These are phyloP conservation scores for Rhinocladiella similis DNA, from an alignment of 2,329 filamentous ascomycete genomes.

Conservation along the genomic window DNA sequence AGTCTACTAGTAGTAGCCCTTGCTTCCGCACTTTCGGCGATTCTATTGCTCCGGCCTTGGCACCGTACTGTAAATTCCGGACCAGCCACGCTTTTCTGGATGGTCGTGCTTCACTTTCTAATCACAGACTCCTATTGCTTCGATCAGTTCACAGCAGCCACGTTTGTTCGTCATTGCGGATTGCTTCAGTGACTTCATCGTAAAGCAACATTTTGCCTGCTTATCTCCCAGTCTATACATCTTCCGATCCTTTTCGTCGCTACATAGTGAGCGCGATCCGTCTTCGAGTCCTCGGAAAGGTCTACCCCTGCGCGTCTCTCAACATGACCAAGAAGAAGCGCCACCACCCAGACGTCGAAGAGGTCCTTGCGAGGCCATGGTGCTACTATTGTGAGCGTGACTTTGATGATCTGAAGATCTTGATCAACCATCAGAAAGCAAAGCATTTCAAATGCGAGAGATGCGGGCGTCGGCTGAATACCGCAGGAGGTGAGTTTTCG, in stretches of 20 bases:
- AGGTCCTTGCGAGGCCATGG: slow-evolving; percentile 84
- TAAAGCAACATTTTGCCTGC: no score
- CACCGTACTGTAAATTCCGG: not conserved
- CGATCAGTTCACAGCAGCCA: no score
- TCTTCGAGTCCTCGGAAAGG: not conserved
- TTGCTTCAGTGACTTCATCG: no score
- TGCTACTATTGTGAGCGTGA: slow-evolving; percentile 99
- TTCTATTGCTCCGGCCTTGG: slow-evolving; percentile 7
- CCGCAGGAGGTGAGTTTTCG: slow-evolving; percentile 75
- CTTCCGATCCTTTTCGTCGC: no score
- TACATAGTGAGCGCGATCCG: not conserved
- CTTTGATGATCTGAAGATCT: slow-evolving; percentile 94
- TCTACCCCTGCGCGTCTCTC: slow-evolving; percentile 8
- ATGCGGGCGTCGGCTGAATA: slow-evolving; percentile 86
- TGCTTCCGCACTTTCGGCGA: no score
- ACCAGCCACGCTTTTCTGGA: slow-evolving; percentile 2
- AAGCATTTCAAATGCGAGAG: slow-evolving; percentile 98
- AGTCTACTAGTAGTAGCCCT: no score
- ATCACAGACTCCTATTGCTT: no score
- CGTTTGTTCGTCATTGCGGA: no score
- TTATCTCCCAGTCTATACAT: no score
- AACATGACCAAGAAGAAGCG: slow-evolving; percentile 89
- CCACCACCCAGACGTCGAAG: slow-evolving; percentile 80
- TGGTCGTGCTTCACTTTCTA: no score
- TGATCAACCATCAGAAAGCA: slow-evolving; percentile 97